Percentiles rank a stretch among this genome's conserved stretches.
These are phyloP conservation scores for Neurospora terricola DNA, from an alignment of 495 filamentous ascomycete species.

Conservation along the genomic window DNA sequence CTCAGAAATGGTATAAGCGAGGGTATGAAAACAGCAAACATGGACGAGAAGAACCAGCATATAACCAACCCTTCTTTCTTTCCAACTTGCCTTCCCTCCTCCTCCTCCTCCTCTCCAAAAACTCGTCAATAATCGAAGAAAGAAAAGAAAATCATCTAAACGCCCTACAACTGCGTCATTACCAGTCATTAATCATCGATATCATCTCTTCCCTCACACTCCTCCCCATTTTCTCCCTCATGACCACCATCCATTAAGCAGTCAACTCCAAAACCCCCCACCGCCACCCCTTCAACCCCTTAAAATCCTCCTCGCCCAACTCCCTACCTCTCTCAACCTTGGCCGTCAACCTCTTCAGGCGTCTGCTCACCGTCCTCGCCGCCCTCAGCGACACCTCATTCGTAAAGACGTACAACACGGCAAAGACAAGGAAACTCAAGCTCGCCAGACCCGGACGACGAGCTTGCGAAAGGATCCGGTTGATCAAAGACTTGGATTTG, in stretches of 20 bases:
- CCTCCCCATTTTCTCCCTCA: not conserved
- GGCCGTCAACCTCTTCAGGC: slow-evolving; percentile 28
- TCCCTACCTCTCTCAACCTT: slow-evolving; percentile 33
- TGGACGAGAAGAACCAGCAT: not conserved
- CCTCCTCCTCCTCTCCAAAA: not conserved
- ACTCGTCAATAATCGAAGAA: not conserved
- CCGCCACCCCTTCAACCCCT: slow-evolving; percentile 32
- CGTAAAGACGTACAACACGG: slow-evolving; percentile 37
- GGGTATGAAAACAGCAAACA: not conserved
- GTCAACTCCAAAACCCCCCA: slow-evolving; percentile 37
- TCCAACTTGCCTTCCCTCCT: not conserved
- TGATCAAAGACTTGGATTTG: slow-evolving; percentile 30
- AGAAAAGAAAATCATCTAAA: not conserved
- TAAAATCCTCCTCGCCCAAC: slow-evolving; percentile 31
- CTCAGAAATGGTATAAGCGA: not conserved
- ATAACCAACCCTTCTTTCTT: not conserved
- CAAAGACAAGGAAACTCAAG: slow-evolving; percentile 36
- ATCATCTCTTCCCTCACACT: not conserved
- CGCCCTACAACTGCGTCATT: not conserved
- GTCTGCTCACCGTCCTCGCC: slow-evolving; percentile 26
- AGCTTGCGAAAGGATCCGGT: slow-evolving; percentile 28
- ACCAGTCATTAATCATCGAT: not conserved
- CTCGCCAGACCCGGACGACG: slow-evolving; percentile 30
- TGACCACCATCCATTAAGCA: not conserved
- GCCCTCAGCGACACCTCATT: slow-evolving; percentile 37